A percentile compares a stretch with the other conserved stretches of the same genome.
These are phyloP conservation scores for Fusarium proliferatum DNA, from an alignment of 2,329 filamentous ascomycete species.

Conservation along the genomic window DNA sequence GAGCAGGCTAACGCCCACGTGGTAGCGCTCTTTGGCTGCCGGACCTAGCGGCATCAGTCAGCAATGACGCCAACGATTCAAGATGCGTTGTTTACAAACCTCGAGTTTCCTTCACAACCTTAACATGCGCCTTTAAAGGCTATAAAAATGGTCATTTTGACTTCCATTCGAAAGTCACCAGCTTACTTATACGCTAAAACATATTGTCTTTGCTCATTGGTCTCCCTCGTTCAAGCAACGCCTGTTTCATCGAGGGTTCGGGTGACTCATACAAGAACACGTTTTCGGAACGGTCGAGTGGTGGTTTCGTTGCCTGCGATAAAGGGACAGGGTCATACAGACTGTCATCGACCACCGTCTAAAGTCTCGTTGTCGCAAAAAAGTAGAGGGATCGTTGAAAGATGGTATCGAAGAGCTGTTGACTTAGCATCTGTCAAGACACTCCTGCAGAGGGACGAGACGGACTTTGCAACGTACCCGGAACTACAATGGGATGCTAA, in stretches of 20 bases:
- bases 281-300: background rate
- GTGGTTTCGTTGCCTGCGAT: background rate
- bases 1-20: background rate
- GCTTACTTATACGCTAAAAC: conserved; percentile 40
- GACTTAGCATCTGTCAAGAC: conserved; percentile 33
- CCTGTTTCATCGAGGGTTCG: conserved; percentile 32
- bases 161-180: conserved; percentile 38
- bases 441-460: conserved; percentile 16
- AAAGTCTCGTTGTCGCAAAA: background rate
- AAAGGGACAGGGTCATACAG: accelerated
- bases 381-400: background rate
- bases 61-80: conserved; percentile 14
- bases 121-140: accelerated
- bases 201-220: conserved; percentile 38
- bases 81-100: background rate
- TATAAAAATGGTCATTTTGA: conserved; percentile 39
- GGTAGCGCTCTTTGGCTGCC: background rate
- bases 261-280: background rate
- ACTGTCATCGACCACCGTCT: too few species aligned
- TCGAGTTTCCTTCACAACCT: accelerated
- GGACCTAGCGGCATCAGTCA: background rate
- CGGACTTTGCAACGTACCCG: conserved; percentile 26
- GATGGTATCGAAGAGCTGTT: conserved; percentile 32
- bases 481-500: conserved; percentile 37
- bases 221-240: conserved; percentile 37